phyloP scores from a whole-genome alignment of 805 yeast species.

The Metschnikowia cubensis region DNA sequence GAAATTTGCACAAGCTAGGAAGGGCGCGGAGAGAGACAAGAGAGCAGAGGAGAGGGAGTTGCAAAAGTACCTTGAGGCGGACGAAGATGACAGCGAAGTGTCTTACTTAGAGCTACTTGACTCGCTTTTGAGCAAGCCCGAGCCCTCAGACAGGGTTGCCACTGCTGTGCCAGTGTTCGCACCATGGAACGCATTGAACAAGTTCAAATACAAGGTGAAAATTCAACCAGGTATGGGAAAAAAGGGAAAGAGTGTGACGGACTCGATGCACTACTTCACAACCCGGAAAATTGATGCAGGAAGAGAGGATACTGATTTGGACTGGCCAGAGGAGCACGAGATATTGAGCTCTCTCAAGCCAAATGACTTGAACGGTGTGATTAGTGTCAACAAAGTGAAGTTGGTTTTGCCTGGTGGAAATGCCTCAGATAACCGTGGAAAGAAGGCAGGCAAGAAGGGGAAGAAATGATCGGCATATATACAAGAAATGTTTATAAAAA shows the following conservation, averaged over 20 bases:
- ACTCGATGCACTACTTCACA: conserved; percentile 56
- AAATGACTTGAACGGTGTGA: conserved; percentile 59
- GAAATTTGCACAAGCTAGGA: conserved; percentile 32
- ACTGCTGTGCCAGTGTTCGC: conserved; percentile 85
- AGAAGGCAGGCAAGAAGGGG: conserved; percentile 22
- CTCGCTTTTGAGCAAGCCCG: conserved; percentile 42
- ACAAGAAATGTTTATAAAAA: too few relatives aligned
- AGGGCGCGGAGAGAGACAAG: conserved; percentile 39
- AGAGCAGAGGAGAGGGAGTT: conserved; percentile 43
- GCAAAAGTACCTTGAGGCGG: conserved; percentile 38
- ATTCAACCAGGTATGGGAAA: conserved; percentile 76
- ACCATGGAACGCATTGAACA: conserved; percentile 80
- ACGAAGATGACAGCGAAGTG: conserved; percentile 29
- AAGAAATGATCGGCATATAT: conserved; percentile 7
- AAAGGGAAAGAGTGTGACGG: conserved; percentile 82
- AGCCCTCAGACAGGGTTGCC: conserved; percentile 46
- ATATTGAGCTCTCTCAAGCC: conserved; percentile 54
- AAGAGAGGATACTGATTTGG: conserved; percentile 48
- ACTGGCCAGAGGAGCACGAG: conserved; percentile 70
- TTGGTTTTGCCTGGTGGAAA: conserved; percentile 51
- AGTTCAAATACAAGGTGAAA: conserved; percentile 77
- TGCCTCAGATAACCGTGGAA: conserved; percentile 14
- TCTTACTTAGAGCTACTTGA: conserved; percentile 44
- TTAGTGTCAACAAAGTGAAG: conserved; percentile 72
- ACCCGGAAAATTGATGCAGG: conserved; percentile 41